phyloP scores from a whole-genome alignment of 1,284 basidiomycete genomes.

The Ceratobasidium sp. region DNA sequence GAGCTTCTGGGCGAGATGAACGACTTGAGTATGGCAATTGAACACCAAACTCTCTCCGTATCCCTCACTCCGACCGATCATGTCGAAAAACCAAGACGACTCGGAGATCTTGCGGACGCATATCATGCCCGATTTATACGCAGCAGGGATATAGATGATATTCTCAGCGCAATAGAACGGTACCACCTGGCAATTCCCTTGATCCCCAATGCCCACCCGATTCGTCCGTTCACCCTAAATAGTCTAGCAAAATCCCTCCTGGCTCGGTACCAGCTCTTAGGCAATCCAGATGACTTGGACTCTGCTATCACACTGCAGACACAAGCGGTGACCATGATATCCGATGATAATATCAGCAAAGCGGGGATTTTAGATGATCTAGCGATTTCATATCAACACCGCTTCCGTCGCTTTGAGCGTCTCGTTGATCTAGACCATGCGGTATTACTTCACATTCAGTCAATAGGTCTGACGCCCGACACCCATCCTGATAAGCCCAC shows the following conservation, averaged over 20 bases:
- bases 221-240: neutral
- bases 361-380: neutral
- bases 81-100: neutral
- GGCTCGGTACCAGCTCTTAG: neutral
- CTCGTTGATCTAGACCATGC: neutral
- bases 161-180: neutral
- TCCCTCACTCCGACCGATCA: neutral
- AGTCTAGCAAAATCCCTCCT: neutral
- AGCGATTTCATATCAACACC: neutral
- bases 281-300: neutral
- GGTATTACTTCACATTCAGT: neutral
- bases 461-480: neutral
- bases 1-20: neutral
- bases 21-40: neutral
- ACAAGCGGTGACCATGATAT: neutral
- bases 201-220: neutral
- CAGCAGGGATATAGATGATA: neutral
- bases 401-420: neutral
- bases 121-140: neutral
- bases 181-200: neutral
- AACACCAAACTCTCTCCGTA: neutral
- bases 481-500: neutral
- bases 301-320: neutral
- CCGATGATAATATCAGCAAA: neutral
- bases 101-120: neutral